Base-by-base conservation (phyloP, 306 rosid species). In the Quercus wislizeni region DNA sequence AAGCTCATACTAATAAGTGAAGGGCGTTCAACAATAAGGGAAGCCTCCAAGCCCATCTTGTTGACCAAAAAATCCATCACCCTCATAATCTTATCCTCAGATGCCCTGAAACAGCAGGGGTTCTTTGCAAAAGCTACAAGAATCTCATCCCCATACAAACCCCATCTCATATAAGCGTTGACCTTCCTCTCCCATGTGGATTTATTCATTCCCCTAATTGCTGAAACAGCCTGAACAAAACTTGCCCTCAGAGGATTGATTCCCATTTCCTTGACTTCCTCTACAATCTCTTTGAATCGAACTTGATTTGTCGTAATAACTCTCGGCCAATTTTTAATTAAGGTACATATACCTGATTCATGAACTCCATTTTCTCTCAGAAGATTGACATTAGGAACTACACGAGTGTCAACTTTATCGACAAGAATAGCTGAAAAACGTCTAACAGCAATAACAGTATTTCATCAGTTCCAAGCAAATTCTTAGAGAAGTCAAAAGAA, bases 111-210 rank as follows among this genome's bases (percentile, higher is more conserved):
- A 71, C 82, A 81, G 13, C 73, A 46, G 4, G 97, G 95, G 5
- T 43, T 28, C 83, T 13, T 85, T 69, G 49, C 28, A 72, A 89
- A 90, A 6, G 88, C 90, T 18, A 28, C 14, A 3, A 49, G 30
- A 21, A 82, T 56, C 5, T 77, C 80, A 14, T 86, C 90, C 17
- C 89, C 85, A 6, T 86, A 69, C 85, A 84, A 92, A n/a, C 94
- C 97, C 93, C 92, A 92, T 25, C 28, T 84, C 78, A 70, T 88
- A 41, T 18, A 92, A 35, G 49, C 55, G 7, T 74, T 72, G 9
- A 89, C 71, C 73, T 86, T 90, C 3, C 72, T 77, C 6, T 73
- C 73, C 94, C 91, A 92, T 2, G 33, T 71, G 30, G 84, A 49
- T 77, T 86, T 68, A 11, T 54, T 74, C 58, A 84, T 14, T 2